Evolutionary conservation across 1,284 basidiomycete species (phyloP), one percentile per base, ranked within the genome.

Genomic region (Stygiomarasmius scandens): DNA sequence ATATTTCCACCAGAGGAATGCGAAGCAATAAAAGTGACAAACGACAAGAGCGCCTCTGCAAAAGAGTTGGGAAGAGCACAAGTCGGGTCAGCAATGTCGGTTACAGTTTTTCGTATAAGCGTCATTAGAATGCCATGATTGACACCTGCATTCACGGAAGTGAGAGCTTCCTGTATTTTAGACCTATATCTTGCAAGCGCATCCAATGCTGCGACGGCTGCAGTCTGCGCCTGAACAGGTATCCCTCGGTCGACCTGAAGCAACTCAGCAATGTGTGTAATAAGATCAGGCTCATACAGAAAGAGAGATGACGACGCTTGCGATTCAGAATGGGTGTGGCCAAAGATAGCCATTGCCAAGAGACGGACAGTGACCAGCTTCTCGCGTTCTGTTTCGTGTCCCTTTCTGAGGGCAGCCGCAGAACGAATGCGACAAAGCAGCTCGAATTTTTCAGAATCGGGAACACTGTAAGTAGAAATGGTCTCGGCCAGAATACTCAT

Each of bases 101-200:
- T 70, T 12, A 93, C 85, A 23, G 92, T 89, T 73, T 87, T 90
- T 56, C 93, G 86, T 60, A 98, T 78, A 47, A 95, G 77, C 22
- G 90, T 87, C 89, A 98, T 93, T 32, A 98, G 74, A 49, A 95
- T 90, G 14, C 97, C 97, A 69, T 99, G 97, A 67, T 95, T 98
- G 60, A 98, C 94, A 52, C 95, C 95, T 19, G 95, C 96, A 68
- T 97, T 97, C 50, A 98, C 85, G 1, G 96, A 89, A 14, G 90
- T 89, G 45, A 98, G 77, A 27, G 98, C 94, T 67, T 98, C 96
- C 62, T 87, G 85, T 38, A 93, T 82, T 69, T 90, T 93, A 61
- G 77, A 80, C 57, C 93, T 85, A 70, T 97, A 96, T 61, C 93
- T 84, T 3, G 89, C 90, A 57, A 97, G 84, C 3, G 93, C 93